These are phyloP conservation scores for Fusarium sp. DNA, from an alignment of 2,329 filamentous ascomycete species.

Conservation along the genomic window DNA sequence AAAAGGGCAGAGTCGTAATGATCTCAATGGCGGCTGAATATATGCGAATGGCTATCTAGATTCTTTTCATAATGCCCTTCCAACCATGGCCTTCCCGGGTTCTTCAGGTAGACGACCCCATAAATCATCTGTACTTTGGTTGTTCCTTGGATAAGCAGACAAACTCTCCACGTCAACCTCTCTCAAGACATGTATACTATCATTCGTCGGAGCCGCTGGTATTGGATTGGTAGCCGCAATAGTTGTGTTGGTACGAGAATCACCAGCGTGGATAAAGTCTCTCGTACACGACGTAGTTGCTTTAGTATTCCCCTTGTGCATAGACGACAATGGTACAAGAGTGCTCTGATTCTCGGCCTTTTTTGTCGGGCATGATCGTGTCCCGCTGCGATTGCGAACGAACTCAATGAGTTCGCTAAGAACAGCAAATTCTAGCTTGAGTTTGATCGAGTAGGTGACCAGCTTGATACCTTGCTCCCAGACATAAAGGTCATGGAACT, in stretches of 20 bases:
- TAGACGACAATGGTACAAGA: constrained; percentile 10
- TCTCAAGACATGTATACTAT: constrained; percentile 20
- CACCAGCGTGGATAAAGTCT: not conserved
- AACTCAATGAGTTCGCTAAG: constrained; percentile 48
- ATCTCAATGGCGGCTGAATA: not conserved
- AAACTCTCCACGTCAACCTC: constrained; percentile 25
- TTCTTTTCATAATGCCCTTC: not conserved
- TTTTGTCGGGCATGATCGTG: not conserved
- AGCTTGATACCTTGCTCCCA: constrained; percentile 48
- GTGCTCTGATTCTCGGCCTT: not conserved
- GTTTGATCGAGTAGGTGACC: constrained; percentile 48
- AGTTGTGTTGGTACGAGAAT: not conserved
- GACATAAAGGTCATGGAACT: constrained; percentile 43
- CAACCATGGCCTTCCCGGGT: not conserved
- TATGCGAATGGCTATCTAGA: not conserved
- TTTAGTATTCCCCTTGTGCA: not conserved
- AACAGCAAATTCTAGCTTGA: constrained; percentile 49
- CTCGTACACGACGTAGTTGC: not conserved
- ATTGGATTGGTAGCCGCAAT: not conserved
- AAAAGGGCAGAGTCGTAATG: not conserved
- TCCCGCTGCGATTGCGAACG: constrained; percentile 37
- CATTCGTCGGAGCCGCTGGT: not conserved
- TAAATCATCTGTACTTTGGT: constrained; percentile 22
- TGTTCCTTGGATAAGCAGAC: not conserved
- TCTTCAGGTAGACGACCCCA: not conserved